These are phyloP conservation scores for Dryadomyces quercivorus DNA, from an alignment of 2,329 filamentous ascomycete genomes.

Conservation along the genomic window DNA sequence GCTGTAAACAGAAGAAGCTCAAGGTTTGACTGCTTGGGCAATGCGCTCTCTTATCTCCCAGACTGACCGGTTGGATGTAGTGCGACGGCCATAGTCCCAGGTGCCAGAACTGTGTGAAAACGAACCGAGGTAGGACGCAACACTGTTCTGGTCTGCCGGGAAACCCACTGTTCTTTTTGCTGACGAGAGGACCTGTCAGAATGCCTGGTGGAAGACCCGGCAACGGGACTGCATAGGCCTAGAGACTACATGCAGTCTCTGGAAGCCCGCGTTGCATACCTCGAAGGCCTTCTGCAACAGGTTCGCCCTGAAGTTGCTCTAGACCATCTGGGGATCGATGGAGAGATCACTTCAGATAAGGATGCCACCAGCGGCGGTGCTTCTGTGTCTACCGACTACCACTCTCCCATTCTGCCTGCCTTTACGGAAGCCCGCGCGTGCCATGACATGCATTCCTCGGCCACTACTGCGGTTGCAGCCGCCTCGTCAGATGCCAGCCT, in stretches of 20 bases:
- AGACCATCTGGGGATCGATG: slow-evolving; percentile 14
- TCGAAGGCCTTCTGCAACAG: slow-evolving; percentile 19
- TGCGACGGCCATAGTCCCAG: not conserved
- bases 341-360: not conserved
- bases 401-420: too few relatives aligned
- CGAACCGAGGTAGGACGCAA: not conserved
- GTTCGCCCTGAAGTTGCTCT: slow-evolving; percentile 15
- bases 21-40: not conserved
- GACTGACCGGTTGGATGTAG: not conserved
- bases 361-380: not conserved
- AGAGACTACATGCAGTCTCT: slow-evolving; percentile 20
- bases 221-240: slow-evolving; percentile 21
- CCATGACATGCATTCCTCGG: too few relatives aligned
- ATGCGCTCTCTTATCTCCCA: too few relatives aligned
- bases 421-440: too few relatives aligned
- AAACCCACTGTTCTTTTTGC: too few relatives aligned
- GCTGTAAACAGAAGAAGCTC: not conserved
- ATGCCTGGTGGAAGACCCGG: slow-evolving; percentile 21
- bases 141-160: too few relatives aligned
- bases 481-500: too few relatives aligned
- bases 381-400: too few relatives aligned
- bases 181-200: not conserved
- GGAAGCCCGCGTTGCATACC: slow-evolving; percentile 17
- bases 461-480: too few relatives aligned
- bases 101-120: not conserved